A percentile compares a stretch with the other conserved stretches of the same genome.
Conservation (phyloP, 2,329 filamentous ascomycete species). For the Emericellopsis atlantica region DNA sequence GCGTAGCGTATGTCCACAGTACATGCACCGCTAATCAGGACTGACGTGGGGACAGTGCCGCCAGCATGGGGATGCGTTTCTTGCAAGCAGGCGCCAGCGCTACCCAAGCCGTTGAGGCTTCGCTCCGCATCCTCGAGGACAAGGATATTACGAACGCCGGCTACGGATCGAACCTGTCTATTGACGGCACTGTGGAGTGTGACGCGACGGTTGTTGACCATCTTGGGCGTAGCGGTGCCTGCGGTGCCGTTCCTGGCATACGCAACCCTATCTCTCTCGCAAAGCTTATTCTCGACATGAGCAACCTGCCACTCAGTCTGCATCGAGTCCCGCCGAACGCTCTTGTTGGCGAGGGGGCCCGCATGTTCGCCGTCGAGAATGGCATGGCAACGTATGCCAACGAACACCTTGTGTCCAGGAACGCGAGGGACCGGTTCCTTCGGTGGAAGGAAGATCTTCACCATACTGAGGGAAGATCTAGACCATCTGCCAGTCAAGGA, state of each 20-base stretch:
- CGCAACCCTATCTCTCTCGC: slow-evolving; percentile 88
- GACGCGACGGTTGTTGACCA: slow-evolving; percentile 93
- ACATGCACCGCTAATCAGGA: neutral
- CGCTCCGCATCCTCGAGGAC: slow-evolving; percentile 80
- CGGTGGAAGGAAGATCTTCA: slow-evolving; percentile 68
- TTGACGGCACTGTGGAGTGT: slow-evolving; percentile 85
- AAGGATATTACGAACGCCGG: slow-evolving; percentile 94
- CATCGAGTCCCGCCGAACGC: slow-evolving; percentile 87
- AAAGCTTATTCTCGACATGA: slow-evolving; percentile 67
- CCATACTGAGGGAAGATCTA: slow-evolving; percentile 37
- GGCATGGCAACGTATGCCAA: slow-evolving; percentile 63
- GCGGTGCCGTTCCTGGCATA: slow-evolving; percentile 80
- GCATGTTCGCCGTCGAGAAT: slow-evolving; percentile 71
- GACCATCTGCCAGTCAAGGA: slow-evolving; percentile 7
- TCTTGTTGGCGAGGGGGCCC: slow-evolving; percentile 74
- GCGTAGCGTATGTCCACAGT: slow-evolving; percentile 58
- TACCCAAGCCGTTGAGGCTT: slow-evolving; percentile 79
- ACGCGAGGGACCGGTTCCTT: slow-evolving; percentile 64
- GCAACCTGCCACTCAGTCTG: slow-evolving; percentile 65
- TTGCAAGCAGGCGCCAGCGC: slow-evolving; percentile 68
- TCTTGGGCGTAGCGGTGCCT: slow-evolving; percentile 79
- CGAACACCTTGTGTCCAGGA: slow-evolving; percentile 67
- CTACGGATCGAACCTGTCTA: slow-evolving; percentile 86
- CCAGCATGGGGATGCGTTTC: slow-evolving; percentile 70
- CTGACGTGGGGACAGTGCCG: slow-evolving; percentile 46